These are phyloP conservation scores for Syzygium aromaticum DNA, from an alignment of 345 rosid species.

Conservation along the genomic window DNA sequence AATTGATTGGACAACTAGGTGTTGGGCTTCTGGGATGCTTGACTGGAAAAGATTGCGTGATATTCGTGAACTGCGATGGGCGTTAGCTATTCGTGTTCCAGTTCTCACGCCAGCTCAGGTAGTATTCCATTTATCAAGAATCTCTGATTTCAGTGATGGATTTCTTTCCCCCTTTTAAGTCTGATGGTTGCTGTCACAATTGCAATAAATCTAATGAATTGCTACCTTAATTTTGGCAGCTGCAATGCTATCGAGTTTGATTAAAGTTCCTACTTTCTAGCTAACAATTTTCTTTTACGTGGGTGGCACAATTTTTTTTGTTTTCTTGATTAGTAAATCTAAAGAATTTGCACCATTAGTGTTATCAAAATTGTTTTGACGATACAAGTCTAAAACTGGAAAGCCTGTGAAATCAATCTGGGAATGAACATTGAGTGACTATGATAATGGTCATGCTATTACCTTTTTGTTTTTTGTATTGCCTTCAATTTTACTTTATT, in stretches of 20 bases:
- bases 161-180: background rate
- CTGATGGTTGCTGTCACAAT: background rate
- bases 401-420: background rate
- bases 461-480: background rate
- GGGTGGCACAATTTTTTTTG: background rate
- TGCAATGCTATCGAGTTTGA: background rate
- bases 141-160: background rate
- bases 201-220: background rate
- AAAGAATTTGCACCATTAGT: background rate
- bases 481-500: background rate
- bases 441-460: background rate
- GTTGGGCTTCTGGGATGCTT: constrained; percentile 91
- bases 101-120: constrained; percentile 96
- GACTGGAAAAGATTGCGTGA: constrained; percentile 96
- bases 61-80: constrained; percentile 99
- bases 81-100: constrained; percentile 81
- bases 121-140: background rate
- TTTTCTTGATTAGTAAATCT: background rate
- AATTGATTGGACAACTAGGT: constrained; percentile 87
- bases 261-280: background rate
- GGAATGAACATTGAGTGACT: background rate
- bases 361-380: background rate
- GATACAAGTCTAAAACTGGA: background rate
- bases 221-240: background rate
- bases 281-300: background rate